Percentiles rank a stretch among this genome's conserved stretches.
Conservation (phyloP, 306 rosid genomes). For the Gillenia trifoliata region DNA sequence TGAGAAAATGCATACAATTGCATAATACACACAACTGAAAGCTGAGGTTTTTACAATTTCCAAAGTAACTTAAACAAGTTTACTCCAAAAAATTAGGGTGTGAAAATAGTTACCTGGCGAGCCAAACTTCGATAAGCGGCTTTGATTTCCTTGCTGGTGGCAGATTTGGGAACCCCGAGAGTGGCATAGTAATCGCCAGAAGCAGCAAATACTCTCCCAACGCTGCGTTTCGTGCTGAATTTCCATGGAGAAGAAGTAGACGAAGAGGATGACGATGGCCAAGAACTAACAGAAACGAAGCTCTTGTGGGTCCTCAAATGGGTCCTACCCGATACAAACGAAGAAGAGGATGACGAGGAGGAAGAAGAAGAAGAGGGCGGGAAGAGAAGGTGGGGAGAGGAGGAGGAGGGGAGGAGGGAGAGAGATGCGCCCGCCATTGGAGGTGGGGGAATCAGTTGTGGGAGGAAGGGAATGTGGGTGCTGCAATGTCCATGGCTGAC, state of each 20-base stretch:
- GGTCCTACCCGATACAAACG: slow-evolving; percentile 40
- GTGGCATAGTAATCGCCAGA: slow-evolving; percentile 82
- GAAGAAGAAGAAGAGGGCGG: slow-evolving; percentile 29
- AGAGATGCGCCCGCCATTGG: slow-evolving; percentile 66
- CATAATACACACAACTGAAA: not conserved
- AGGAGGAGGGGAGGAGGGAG: slow-evolving; percentile 41
- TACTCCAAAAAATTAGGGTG: not conserved
- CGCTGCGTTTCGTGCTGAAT: slow-evolving; percentile 36
- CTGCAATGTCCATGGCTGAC: not conserved
- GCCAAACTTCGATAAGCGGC: slow-evolving; percentile 92
- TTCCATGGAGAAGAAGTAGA: slow-evolving; percentile 12
- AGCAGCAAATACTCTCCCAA: slow-evolving; percentile 45
- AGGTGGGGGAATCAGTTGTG: not conserved
- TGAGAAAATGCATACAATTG: not conserved
- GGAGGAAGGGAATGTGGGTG: not conserved
- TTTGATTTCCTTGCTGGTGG: slow-evolving; percentile 73
- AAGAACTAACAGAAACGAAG: slow-evolving; percentile 37
- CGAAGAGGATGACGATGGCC: not conserved
- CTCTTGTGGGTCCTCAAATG: slow-evolving; percentile 40
- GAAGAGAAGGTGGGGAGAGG: slow-evolving; percentile 18
- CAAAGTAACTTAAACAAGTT: not conserved
- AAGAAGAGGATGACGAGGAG: slow-evolving; percentile 25
- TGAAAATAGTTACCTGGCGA: slow-evolving; percentile 72
- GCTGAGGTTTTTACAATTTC: not conserved
- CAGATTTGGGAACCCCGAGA: slow-evolving; percentile 86